Evolutionary conservation across 2,329 filamentous ascomycete genomes (phyloP), one percentile per base, ranked within the genome.

Genomic region (Colletotrichum limetticola): DNA sequence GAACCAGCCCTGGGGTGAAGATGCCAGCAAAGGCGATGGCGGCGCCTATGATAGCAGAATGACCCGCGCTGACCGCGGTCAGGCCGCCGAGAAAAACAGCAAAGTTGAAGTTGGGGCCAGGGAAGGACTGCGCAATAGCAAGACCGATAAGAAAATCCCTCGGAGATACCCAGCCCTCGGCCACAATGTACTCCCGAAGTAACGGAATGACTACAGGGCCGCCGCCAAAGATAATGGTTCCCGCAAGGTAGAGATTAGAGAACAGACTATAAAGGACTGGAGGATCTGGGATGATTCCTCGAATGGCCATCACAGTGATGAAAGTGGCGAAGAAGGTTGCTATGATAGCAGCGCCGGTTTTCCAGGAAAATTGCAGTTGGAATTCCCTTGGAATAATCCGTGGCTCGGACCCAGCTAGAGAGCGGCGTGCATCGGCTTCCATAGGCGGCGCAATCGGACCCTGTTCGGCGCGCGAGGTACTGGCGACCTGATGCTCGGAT

Each of bases 131-230:
- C 22, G 91, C 91, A 66, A 95, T 86, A 8, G 92, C 93, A 0
- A 95, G 87, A 0, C 92, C 93, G 61, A 94, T 89, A 0, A 95
- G 84, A 78, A 95, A 94, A 78, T 95, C 91, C 4, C 93, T 87
- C 0, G 91, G 85, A 0, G 87, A 89, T 0, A 95, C 92, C 92
- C 92, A 95, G 7, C 91, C 90, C 28, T 92, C 90, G 0, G 87
- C 85, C 0, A 94, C 93, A 46, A 94, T 84, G 76, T 89, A 90
- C 72, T 91, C 87, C 22, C 90, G 85, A 1, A 92, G 83, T 0
- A 93, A 84, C 0, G 91, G 91, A 57, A 92, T 91, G 0, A 92
- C 91, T 0, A 92, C 90, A 0, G 91, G 91, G 0, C 91, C 91
- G 2, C 91, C 90, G 4, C 91, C 91, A 62, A 91, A 90, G 75